A percentile compares a stretch with the other conserved stretches of the same genome.
These are phyloP conservation scores for Lepidium aucheri DNA, from an alignment of 345 rosid genomes.

Conservation along the genomic window DNA sequence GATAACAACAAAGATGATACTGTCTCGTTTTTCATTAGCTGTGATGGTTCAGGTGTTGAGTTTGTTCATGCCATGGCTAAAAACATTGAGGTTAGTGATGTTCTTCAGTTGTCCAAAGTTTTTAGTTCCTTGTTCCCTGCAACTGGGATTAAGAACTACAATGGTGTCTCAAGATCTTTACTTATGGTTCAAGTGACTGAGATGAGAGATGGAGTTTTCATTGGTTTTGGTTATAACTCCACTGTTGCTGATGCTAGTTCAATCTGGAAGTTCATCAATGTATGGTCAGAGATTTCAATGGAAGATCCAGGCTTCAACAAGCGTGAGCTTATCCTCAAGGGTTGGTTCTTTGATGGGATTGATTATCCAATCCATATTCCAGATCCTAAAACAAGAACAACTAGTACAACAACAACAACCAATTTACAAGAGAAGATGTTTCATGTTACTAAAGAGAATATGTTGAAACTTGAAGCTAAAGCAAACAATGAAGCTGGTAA, in stretches of 20 bases:
- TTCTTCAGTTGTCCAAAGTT: neutral
- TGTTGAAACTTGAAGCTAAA: slow-evolving; percentile 29
- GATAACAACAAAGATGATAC: slow-evolving; percentile 13
- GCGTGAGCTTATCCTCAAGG: slow-evolving; percentile 6
- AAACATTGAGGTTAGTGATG: slow-evolving; percentile 21
- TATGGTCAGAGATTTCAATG: slow-evolving; percentile 36
- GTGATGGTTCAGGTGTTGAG: slow-evolving; percentile 34
- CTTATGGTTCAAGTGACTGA: slow-evolving; percentile 42
- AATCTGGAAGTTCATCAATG: slow-evolving; percentile 39
- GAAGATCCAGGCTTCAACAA: neutral
- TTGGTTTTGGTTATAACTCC: slow-evolving; percentile 38
- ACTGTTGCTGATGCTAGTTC: slow-evolving; percentile 30
- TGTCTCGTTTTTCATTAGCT: slow-evolving; percentile 30
- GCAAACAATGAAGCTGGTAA: slow-evolving; percentile 20
- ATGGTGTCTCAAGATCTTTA: slow-evolving; percentile 31
- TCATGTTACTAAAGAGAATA: slow-evolving; percentile 22
- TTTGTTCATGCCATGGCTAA: slow-evolving; percentile 34
- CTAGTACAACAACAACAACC: neutral
- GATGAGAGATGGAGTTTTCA: slow-evolving; percentile 35
- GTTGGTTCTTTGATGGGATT: slow-evolving; percentile 22
- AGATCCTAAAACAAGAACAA: slow-evolving; percentile 8
- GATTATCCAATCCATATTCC: slow-evolving; percentile 27
- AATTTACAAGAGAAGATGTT: slow-evolving; percentile 28
- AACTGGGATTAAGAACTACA: slow-evolving; percentile 23
- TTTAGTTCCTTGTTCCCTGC: slow-evolving; percentile 36